These are phyloP conservation scores for Candida loeiensis DNA, from an alignment of 805 yeast genomes.

Conservation along the genomic window DNA sequence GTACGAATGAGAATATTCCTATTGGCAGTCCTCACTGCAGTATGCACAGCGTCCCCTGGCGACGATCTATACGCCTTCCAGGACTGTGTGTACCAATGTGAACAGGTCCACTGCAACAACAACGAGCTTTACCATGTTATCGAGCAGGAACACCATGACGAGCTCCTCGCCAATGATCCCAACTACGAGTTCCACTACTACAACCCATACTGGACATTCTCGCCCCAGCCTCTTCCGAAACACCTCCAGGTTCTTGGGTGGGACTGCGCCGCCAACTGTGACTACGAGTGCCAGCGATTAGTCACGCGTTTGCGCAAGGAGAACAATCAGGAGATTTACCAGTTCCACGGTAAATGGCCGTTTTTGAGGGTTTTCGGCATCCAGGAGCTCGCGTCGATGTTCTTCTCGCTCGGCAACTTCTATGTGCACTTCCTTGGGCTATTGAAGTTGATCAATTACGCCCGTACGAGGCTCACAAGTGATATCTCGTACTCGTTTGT, in stretches of 20 bases:
- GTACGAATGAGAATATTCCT: not conserved
- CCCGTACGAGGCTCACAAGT: not conserved
- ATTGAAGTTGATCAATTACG: constrained; percentile 11
- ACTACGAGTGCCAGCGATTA: constrained; percentile 84
- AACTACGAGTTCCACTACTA: constrained; percentile 22
- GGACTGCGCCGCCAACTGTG: constrained; percentile 62
- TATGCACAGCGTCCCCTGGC: constrained; percentile 46
- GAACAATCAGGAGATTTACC: constrained; percentile 55
- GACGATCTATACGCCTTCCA: constrained; percentile 56
- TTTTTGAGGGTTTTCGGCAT: constrained; percentile 71
- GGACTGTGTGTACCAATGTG: constrained; percentile 53
- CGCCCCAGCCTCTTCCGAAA: constrained; percentile 36
- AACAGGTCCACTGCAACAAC: constrained; percentile 29
- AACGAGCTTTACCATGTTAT: constrained; percentile 24
- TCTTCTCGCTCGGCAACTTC: constrained; percentile 62
- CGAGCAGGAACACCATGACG: constrained; percentile 22
- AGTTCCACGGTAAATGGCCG: constrained; percentile 99
- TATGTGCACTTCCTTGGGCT: constrained; percentile 24
- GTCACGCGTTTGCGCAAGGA: constrained; percentile 55
- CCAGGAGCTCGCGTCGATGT: constrained; percentile 78
- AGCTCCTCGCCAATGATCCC: constrained; percentile 13
- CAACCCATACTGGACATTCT: constrained; percentile 34
- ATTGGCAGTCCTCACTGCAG: not conserved
- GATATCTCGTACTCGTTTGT: constrained; percentile 1
- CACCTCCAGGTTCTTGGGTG: constrained; percentile 44